Percentiles rank a stretch among this genome's conserved stretches.
Conservation (phyloP, 257 asterid species). For the Solanum peruvianum region DNA sequence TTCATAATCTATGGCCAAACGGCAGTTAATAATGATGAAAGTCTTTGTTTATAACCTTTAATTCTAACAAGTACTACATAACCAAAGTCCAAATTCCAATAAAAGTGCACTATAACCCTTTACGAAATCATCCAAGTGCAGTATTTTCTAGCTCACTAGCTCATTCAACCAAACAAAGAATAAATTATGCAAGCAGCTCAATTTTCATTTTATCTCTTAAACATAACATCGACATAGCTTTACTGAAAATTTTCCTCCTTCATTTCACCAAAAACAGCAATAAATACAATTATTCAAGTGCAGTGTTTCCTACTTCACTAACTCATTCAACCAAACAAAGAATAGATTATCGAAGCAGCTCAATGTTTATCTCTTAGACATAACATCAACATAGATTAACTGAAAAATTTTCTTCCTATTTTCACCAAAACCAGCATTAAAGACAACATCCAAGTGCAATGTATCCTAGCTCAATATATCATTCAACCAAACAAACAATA, state of each 20-base stretch:
- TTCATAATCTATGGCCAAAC: not conserved
- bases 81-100: not conserved
- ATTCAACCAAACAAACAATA: not conserved
- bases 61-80: not conserved
- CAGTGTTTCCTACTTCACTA: not conserved
- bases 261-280: not conserved
- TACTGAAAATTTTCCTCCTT: not conserved
- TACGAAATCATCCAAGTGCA: not conserved
- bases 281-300: not conserved
- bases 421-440: not conserved
- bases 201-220: not conserved
- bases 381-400: not conserved
- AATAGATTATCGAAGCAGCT: not conserved
- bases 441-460: not conserved
- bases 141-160: not conserved
- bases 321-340: not conserved
- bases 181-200: not conserved
- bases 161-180: not conserved
- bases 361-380: not conserved
- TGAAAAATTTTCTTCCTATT: not conserved
- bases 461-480: not conserved
- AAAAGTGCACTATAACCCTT: not conserved
- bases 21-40: conserved; percentile 21
- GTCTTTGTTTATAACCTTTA: not conserved
- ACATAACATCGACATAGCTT: not conserved